These are phyloP conservation scores for Nannochloris sp. DNA, from an alignment of 139 green algal species.

Conservation along the genomic window DNA sequence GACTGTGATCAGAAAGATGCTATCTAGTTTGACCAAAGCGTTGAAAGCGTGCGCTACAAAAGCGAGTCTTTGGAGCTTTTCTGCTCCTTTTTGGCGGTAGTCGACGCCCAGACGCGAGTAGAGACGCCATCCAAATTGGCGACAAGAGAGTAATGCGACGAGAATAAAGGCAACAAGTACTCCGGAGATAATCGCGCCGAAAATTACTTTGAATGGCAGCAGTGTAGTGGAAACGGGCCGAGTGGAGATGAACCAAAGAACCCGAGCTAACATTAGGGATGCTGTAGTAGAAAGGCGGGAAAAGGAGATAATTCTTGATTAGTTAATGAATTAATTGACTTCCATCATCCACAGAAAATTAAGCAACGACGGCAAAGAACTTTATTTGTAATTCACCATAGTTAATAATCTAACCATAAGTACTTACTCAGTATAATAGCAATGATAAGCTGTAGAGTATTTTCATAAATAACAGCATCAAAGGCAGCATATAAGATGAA, in stretches of 20 bases:
- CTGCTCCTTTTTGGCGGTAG: slow-evolving; percentile 16
- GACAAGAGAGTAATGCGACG: slow-evolving; percentile 12
- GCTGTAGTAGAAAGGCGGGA: not conserved
- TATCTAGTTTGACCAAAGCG: slow-evolving; percentile 3
- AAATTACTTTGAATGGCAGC: slow-evolving; percentile 16
- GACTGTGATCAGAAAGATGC: not conserved
- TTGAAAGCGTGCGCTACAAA: not conserved
- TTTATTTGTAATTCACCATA: not conserved
- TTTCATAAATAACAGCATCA: slow-evolving; percentile 27
- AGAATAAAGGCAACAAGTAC: slow-evolving; percentile 13
- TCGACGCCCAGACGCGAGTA: slow-evolving; percentile 26
- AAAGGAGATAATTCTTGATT: no score
- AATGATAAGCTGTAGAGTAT: slow-evolving; percentile 18
- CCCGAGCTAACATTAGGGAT: slow-evolving; percentile 10
- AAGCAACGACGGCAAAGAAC: not conserved
- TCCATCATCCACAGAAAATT: not conserved
- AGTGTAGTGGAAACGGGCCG: not conserved
- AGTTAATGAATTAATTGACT: no score
- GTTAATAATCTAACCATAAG: not conserved
- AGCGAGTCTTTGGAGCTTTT: not conserved
- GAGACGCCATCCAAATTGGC: slow-evolving; percentile 33
- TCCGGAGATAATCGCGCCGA: slow-evolving; percentile 3
- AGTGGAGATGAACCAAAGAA: slow-evolving; percentile 12
- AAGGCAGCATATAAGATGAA: slow-evolving; percentile 15
- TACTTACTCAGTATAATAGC: slow-evolving; percentile 7